phyloP scores from a whole-genome alignment of 768 basidiomycete species.

The Mycena pura region DNA sequence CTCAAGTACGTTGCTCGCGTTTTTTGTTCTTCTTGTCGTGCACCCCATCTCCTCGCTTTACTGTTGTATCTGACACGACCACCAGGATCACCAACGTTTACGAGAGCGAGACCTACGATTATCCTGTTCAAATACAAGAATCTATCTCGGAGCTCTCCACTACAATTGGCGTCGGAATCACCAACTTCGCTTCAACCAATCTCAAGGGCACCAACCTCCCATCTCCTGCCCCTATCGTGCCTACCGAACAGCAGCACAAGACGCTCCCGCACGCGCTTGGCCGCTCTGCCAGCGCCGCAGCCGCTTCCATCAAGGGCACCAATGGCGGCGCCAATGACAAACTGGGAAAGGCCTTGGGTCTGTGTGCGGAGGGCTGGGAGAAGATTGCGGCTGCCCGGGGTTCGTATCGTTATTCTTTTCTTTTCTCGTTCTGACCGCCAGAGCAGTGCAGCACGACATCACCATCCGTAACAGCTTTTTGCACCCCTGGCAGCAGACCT shows the following conservation, averaged over 20 bases:
- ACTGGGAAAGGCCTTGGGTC: constrained; percentile 77
- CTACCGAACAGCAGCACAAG: constrained; percentile 79
- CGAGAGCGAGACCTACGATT: constrained; percentile 87
- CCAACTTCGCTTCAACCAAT: constrained; percentile 86
- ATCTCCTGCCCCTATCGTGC: constrained; percentile 65
- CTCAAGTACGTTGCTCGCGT: constrained; percentile 67
- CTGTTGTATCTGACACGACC: neutral
- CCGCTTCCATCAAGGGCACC: constrained; percentile 50
- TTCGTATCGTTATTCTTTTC: neutral
- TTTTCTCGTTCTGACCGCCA: neutral
- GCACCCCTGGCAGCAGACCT: constrained; percentile 86
- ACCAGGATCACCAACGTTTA: constrained; percentile 86
- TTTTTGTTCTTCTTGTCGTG: neutral
- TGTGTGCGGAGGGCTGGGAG: constrained; percentile 86
- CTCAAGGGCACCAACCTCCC: constrained; percentile 90
- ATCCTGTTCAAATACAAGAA: constrained; percentile 89
- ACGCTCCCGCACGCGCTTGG: constrained; percentile 95
- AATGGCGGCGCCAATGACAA: constrained; percentile 63
- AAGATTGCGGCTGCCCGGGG: constrained; percentile 75
- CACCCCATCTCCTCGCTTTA: too few relatives aligned
- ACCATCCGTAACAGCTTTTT: constrained; percentile 72
- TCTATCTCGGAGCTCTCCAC: constrained; percentile 75
- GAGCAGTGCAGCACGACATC: constrained; percentile 71
- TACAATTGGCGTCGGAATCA: constrained; percentile 74
- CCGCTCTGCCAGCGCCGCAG: constrained; percentile 75